Percentiles rank a stretch among this genome's conserved stretches.
phyloP scores from a whole-genome alignment of 1,284 basidiomycete genomes.

The Ceratorhiza oryzae-sativae region DNA sequence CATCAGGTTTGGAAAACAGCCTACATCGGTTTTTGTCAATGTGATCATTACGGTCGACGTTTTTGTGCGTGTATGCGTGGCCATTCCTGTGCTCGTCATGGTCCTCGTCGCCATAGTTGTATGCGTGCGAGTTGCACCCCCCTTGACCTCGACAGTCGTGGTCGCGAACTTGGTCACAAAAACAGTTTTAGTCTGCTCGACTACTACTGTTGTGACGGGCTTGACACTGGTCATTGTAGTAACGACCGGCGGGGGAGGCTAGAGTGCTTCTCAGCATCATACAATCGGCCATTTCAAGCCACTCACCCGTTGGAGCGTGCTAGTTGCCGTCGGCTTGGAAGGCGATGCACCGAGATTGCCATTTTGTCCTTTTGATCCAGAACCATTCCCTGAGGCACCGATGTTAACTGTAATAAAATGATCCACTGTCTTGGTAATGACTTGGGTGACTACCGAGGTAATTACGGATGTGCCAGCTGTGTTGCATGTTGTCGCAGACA shows the following conservation, averaged over 20 bases:
- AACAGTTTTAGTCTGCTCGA: conserved; percentile 27
- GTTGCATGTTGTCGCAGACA: conserved; percentile 16
- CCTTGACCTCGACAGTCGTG: conserved; percentile 25
- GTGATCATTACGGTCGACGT: conserved; percentile 25
- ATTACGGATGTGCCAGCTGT: conserved; percentile 18
- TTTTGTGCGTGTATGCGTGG: conserved; percentile 37
- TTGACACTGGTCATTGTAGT: conserved; percentile 31
- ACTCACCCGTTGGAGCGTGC: not conserved
- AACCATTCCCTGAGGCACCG: not conserved
- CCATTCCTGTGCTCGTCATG: conserved; percentile 34
- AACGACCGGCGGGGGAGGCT: conserved; percentile 9
- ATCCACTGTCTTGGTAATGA: conserved; percentile 31
- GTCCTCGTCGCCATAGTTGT: conserved; percentile 28
- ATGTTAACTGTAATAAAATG: conserved; percentile 32
- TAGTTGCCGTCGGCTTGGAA: conserved; percentile 5
- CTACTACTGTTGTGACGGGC: conserved; percentile 28
- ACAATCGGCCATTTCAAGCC: not conserved
- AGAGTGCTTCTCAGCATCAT: not conserved
- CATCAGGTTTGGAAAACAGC: not conserved
- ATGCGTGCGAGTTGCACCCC: conserved; percentile 14
- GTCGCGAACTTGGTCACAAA: conserved; percentile 33
- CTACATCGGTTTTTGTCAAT: conserved; percentile 22
- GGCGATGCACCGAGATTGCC: conserved; percentile 17
- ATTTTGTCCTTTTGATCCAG: conserved; percentile 23
- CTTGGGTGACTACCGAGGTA: conserved; percentile 31